A percentile compares a stretch with the other conserved stretches of the same genome.
phyloP scores from a whole-genome alignment of 2,329 filamentous ascomycete genomes.

The Colletotrichum sp. region DNA sequence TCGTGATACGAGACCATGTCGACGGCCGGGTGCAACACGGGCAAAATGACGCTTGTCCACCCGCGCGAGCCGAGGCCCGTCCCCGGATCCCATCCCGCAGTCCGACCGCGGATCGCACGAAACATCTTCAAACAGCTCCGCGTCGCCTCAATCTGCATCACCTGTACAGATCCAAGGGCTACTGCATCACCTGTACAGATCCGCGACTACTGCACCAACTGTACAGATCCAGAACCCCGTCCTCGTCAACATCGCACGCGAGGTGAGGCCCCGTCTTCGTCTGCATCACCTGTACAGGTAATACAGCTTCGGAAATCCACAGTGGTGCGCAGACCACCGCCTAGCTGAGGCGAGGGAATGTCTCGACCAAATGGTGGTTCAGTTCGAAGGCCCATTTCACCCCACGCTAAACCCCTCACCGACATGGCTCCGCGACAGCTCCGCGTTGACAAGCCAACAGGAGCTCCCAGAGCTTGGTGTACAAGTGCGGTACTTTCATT shows the following conservation, averaged over 20 bases:
- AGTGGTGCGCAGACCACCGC: background rate
- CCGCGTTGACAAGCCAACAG: background rate
- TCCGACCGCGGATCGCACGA: background rate
- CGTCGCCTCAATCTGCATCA: background rate
- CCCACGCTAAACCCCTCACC: background rate
- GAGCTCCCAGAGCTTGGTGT: background rate
- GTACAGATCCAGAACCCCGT: background rate
- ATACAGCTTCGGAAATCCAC: background rate
- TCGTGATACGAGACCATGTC: background rate
- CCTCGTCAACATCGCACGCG: background rate
- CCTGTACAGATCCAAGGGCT: background rate
- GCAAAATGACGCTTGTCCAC: background rate
- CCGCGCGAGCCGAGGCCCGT: background rate
- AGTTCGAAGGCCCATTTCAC: background rate
- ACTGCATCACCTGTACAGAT: background rate
- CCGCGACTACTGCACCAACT: background rate
- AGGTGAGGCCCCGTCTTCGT: background rate
- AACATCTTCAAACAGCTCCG: background rate
- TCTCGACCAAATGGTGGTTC: background rate
- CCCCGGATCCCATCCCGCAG: background rate
- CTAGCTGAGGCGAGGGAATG: background rate
- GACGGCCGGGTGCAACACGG: background rate
- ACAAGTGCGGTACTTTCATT: background rate
- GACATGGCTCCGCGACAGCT: slow-evolving; percentile 8
- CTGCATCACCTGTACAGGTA: background rate